phyloP scores from a whole-genome alignment of 1,284 basidiomycete species.

The Peniophora sp. region DNA sequence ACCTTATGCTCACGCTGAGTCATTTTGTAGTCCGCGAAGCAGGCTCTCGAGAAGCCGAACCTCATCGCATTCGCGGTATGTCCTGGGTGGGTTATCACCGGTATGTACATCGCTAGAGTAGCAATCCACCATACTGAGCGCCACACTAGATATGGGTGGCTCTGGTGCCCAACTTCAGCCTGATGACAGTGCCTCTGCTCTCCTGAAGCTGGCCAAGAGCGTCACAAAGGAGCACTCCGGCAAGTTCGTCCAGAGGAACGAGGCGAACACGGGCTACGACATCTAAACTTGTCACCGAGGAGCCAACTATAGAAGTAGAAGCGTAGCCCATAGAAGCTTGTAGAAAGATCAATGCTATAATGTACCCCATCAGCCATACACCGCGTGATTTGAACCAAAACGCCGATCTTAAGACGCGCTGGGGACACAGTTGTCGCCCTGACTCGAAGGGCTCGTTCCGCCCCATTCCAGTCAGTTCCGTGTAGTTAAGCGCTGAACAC shows the following conservation, averaged over 20 bases:
- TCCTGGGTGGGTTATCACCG: conserved; percentile 18
- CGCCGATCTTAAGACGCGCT: too few species aligned
- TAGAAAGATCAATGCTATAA: too few species aligned
- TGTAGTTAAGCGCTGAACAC: too few species aligned
- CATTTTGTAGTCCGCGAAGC: conserved; percentile 17
- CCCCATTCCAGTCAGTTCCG: too few species aligned
- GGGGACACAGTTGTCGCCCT: too few species aligned
- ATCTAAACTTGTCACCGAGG: too few species aligned
- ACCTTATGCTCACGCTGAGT: not conserved
- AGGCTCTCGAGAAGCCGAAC: conserved; percentile 13
- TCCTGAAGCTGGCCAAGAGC: not conserved
- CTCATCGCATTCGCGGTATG: conserved; percentile 14
- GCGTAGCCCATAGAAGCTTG: too few species aligned
- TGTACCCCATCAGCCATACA: too few species aligned
- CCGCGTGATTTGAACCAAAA: too few species aligned
- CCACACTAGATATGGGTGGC: conserved; percentile 1
- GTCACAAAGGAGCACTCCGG: not conserved
- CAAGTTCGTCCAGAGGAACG: not conserved
- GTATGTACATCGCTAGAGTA: not conserved
- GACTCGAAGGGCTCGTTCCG: too few species aligned
- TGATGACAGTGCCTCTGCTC: not conserved
- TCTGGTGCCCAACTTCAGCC: not conserved
- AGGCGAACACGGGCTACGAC: not conserved
- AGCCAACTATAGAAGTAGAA: too few species aligned
- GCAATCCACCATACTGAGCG: not conserved